Evolutionary conservation across 169 alveolate species (phyloP), one percentile per base, ranked within the genome.

Genomic region (Plasmodium gonderi): DNA sequence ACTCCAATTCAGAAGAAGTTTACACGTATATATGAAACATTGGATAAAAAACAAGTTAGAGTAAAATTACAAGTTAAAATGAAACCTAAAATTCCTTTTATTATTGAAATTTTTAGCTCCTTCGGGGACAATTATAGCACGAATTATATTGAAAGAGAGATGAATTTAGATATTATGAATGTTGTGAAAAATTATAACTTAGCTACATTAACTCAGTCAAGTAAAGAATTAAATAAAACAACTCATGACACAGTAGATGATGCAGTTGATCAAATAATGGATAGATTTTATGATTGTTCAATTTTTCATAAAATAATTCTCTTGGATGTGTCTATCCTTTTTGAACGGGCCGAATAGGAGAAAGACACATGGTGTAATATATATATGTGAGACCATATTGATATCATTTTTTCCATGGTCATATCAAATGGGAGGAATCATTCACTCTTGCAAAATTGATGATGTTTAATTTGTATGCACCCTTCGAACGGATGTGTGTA

Each of bases 241-340:
- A n/a, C 68, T 29, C 79, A 60, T 42, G 74, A 12, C 4, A 20
- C 82, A 40, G 76, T 90, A 8, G 96, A 94, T 51, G 90, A 78
- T 17, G 95, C 91, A 7, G 91, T 92, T 65, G 92, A 85, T 78
- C 95, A 95, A 23, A 83, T 95, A 38, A 80, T 95, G 47, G 96
- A 95, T 36, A 54, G 97, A 7, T 94, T 95, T 76, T 69, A 91
- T 23, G 97, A 95, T 49, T 95, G 95, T 3, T 96, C 96, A 6
- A 69, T 92, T 72, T 95, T 95, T 77, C 79, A 95, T 80, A 95
- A 94, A 80, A 95, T 95, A 33, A 40, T 38, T 14, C 95, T 95
- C 9, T 36, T 91, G 72, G 95, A 95, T 38, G 95, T 94, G 2
- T 94, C 94, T 40, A 49, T 95, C 49, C 2, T 23, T 12, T 72